A percentile compares a stretch with the other conserved stretches of the same genome.
phyloP scores from a whole-genome alignment of 1,139 yeast species.

The Kodamaea sp. region DNA sequence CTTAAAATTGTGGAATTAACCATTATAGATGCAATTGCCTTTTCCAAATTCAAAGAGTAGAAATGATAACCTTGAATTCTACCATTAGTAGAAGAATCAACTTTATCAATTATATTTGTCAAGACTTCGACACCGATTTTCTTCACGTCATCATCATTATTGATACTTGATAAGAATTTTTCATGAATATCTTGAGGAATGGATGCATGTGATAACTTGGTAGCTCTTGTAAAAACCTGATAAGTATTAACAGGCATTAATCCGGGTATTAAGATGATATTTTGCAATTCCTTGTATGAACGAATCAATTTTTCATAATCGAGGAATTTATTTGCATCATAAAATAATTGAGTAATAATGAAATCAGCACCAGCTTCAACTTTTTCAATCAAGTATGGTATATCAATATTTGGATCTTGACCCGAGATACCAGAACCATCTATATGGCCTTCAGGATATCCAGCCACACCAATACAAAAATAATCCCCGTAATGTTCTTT shows the following conservation, averaged over 20 bases:
- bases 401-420: slow-evolving; percentile 62
- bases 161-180: slow-evolving; percentile 52
- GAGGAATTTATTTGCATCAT: slow-evolving; percentile 40
- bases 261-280: slow-evolving; percentile 77
- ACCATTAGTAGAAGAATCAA: slow-evolving; percentile 50
- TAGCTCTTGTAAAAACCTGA: slow-evolving; percentile 79
- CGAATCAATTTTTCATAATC: slow-evolving; percentile 35
- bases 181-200: slow-evolving; percentile 52
- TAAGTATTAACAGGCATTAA: slow-evolving; percentile 95
- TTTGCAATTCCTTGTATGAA: slow-evolving; percentile 32
- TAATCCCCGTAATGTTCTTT: slow-evolving; percentile 63
- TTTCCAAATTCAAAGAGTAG: slow-evolving; percentile 85
- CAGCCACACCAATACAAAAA: slow-evolving; percentile 89
- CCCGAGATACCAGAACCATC: slow-evolving; percentile 64
- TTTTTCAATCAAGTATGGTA: slow-evolving; percentile 62
- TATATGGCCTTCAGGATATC: slow-evolving; percentile 95
- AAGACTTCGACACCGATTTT: slow-evolving; percentile 75
- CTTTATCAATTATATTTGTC: slow-evolving; percentile 56
- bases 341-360: slow-evolving; percentile 44
- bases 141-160: slow-evolving; percentile 85
- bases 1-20: slow-evolving; percentile 53
- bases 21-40: slow-evolving; percentile 82
- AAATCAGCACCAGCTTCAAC: slow-evolving; percentile 48
- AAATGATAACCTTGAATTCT: slow-evolving; percentile 80
- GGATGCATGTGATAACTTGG: slow-evolving; percentile 85